Base-by-base conservation (phyloP, 805 yeast species). In the Metschnikowia peoriensis region DNA sequence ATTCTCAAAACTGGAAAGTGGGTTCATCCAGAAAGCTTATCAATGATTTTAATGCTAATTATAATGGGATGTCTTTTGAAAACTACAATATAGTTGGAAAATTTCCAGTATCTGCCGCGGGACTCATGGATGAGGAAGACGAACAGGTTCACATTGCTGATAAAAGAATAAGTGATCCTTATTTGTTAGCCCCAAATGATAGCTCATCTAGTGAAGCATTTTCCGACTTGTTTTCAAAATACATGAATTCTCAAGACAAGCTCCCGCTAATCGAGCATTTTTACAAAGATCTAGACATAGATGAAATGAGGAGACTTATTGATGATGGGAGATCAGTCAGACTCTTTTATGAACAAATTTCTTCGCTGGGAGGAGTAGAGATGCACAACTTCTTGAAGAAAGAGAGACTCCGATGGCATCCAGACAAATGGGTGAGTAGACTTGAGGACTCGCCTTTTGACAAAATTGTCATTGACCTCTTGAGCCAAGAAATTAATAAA, bases 341-440 rank as follows among this genome's bases (percentile, higher is more conserved):
- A 12, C 63, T 50, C 28, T 74, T 74, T 51, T 74, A 69, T 57
- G 47, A 57, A 6, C 41, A 51, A 37, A 63, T 72, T 15, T 17
- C 46, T 1, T 50, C 38, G 59, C 35, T 32, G 47, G 16, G 59
- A 16, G 58, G 55, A 34, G 8, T 27, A 14, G 49, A 55, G 7
- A 39, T 69, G 28, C 14, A 53, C 2, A 66, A 60, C 1, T 52
- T 72, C 15, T 46, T 73, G 6, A 81, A 77, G 52, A 58, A 53
- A 29, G 90, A 85, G 58, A 64, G 90, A 50, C 64, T 85, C 6
- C 66, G 80, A 55, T 85, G 90, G 90, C 91, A 85, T 63, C 91
- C 91, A 1, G 91, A 85, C 61, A 79, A 77, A 60, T 79, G 85
- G 84, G 60, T 63, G 10, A 62, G 64, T 10, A 63, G 62, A 38